A percentile compares a stretch with the other conserved stretches of the same genome.
Conservation (phyloP, 306 rosid genomes). For the Senna siamea region DNA sequence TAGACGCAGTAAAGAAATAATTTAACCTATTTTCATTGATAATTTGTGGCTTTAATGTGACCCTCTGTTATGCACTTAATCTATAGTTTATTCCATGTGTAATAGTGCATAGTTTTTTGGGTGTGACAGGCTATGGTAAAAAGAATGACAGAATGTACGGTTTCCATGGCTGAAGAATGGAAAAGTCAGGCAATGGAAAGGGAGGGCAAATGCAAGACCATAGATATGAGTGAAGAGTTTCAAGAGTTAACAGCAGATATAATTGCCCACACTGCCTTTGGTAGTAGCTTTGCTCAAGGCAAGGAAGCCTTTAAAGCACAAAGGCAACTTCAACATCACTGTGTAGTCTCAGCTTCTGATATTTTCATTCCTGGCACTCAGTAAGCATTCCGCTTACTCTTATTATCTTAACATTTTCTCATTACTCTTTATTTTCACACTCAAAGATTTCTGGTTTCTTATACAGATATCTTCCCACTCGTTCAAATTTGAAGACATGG, state of each 20-base stretch:
- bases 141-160: slow-evolving; percentile 43
- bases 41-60: no score
- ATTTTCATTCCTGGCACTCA: slow-evolving; percentile 46
- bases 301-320: slow-evolving; percentile 40
- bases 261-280: slow-evolving; percentile 44
- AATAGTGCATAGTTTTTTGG: not conserved
- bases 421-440: no score
- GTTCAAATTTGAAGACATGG: slow-evolving; percentile 41
- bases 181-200: slow-evolving; percentile 9
- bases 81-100: no score
- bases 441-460: not conserved
- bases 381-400: slow-evolving; percentile 26
- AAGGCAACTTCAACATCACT: slow-evolving; percentile 6
- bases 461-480: slow-evolving; percentile 45
- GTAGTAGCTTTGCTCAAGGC: slow-evolving; percentile 39
- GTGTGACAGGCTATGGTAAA: slow-evolving; percentile 42
- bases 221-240: slow-evolving; percentile 35
- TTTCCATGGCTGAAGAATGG: slow-evolving; percentile 41
- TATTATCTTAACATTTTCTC: no score
- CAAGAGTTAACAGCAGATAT: slow-evolving; percentile 41
- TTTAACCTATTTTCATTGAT: no score
- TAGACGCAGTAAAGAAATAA: no score
- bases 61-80: no score
- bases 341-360: not conserved
- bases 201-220: slow-evolving; percentile 13